These are phyloP conservation scores for Margaritispora aquatica DNA, from an alignment of 495 filamentous ascomycete species.

Conservation along the genomic window DNA sequence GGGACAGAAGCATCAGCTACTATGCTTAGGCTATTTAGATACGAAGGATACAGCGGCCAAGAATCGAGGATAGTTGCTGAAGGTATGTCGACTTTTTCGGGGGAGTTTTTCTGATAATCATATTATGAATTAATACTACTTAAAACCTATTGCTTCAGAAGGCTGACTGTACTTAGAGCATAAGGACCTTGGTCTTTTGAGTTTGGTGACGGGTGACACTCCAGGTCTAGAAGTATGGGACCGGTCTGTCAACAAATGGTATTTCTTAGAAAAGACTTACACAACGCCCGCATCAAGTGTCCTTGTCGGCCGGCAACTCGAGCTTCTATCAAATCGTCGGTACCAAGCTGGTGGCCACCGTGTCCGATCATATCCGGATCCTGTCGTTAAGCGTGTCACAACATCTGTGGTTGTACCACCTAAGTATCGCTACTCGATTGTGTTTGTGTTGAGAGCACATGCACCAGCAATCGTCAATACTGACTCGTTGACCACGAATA, in stretches of 20 bases:
- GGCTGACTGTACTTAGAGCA: conserved; percentile 12
- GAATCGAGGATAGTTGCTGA: conserved; percentile 14
- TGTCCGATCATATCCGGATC: conserved; percentile 14
- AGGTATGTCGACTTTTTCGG: conserved; percentile 3
- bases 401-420: neutral
- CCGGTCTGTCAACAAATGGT: neutral
- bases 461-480: conserved; percentile 11
- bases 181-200: conserved; percentile 14
- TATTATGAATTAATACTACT: neutral
- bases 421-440: conserved; percentile 11
- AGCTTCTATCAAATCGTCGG: conserved; percentile 4
- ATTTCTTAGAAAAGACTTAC: conserved; percentile 4
- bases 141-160: neutral
- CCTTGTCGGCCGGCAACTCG: conserved; percentile 4
- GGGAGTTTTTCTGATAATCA: neutral
- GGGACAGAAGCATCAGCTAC: conserved; percentile 4
- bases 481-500: conserved; percentile 7
- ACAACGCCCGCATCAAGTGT: conserved; percentile 6
- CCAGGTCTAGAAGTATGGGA: conserved; percentile 17
- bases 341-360: conserved; percentile 9
- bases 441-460: conserved; percentile 17
- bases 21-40: conserved; percentile 14
- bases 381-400: neutral
- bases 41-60: conserved; percentile 12
- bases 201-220: conserved; percentile 15